phyloP scores from a whole-genome alignment of 306 rosid genomes.

The Cucurbita maxima region DNA sequence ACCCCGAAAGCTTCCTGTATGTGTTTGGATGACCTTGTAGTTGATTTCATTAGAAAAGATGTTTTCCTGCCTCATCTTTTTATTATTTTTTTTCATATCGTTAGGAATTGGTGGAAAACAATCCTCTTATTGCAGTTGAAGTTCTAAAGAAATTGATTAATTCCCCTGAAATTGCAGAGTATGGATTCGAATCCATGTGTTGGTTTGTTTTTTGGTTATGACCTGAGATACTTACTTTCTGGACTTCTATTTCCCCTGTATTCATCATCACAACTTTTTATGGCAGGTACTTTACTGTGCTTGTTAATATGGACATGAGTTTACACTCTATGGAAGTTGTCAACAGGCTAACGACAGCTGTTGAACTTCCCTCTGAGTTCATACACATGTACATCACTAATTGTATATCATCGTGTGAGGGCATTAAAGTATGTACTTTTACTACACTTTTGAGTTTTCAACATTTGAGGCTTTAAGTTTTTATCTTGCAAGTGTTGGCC shows the following conservation, averaged over 20 bases:
- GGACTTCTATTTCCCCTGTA: neutral
- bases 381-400: conserved; percentile 91
- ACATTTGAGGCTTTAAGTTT: neutral
- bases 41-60: conserved; percentile 5
- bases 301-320: conserved; percentile 98
- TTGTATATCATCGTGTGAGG: conserved; percentile 95
- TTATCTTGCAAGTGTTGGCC: neutral
- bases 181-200: conserved; percentile 17
- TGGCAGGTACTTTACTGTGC: conserved; percentile 89
- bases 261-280: conserved; percentile 20
- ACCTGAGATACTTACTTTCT: neutral
- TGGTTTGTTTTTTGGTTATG: neutral
- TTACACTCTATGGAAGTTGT: conserved; percentile 99
- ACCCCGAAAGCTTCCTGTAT: conserved; percentile 86
- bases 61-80: neutral
- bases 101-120: conserved; percentile 94
- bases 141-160: conserved; percentile 83
- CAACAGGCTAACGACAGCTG: conserved; percentile 94
- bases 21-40: conserved; percentile 14
- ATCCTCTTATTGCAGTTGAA: conserved; percentile 89
- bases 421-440: conserved; percentile 54
- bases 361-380: conserved; percentile 87
- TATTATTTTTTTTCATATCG: conserved; percentile 9
- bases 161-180: conserved; percentile 82
- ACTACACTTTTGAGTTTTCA: neutral